These are phyloP conservation scores for Torrubiella hemipterigena DNA, from an alignment of 2,329 filamentous ascomycete genomes.

Conservation along the genomic window DNA sequence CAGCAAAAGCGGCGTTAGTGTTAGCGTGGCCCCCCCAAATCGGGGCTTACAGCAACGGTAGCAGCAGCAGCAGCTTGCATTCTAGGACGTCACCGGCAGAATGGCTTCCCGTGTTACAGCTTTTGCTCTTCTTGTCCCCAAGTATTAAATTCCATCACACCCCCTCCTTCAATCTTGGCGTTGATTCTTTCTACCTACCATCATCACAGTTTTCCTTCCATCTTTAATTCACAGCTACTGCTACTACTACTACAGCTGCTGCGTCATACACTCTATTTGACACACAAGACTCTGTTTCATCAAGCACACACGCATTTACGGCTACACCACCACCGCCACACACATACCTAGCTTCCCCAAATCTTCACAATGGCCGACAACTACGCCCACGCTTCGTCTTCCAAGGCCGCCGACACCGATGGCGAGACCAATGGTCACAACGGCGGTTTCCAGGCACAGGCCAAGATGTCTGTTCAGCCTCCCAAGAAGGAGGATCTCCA, in stretches of 20 bases:
- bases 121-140: too few species aligned
- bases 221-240: slow-evolving; percentile 2
- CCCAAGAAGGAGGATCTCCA: slow-evolving; percentile 77
- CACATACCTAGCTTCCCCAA: slow-evolving; percentile 7
- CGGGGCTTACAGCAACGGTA: too few species aligned
- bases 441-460: slow-evolving; percentile 36
- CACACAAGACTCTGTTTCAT: too few species aligned
- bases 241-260: too few species aligned
- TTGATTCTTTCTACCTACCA: background rate
- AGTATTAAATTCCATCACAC: too few species aligned
- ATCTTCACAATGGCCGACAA: slow-evolving; percentile 6
- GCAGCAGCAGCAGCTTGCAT: too few species aligned
- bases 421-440: slow-evolving; percentile 6
- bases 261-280: too few species aligned
- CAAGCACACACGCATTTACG: slow-evolving; percentile 3
- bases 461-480: slow-evolving; percentile 61
- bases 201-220: background rate
- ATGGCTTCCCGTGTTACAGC: too few species aligned
- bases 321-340: slow-evolving; percentile 3
- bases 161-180: background rate
- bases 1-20: too few species aligned
- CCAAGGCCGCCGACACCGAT: slow-evolving; percentile 14
- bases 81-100: too few species aligned
- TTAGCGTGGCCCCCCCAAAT: too few species aligned
- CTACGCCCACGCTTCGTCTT: slow-evolving; percentile 12